Conservation (phyloP, 2,329 filamentous ascomycete species). For the Venturia oleaginea region DNA sequence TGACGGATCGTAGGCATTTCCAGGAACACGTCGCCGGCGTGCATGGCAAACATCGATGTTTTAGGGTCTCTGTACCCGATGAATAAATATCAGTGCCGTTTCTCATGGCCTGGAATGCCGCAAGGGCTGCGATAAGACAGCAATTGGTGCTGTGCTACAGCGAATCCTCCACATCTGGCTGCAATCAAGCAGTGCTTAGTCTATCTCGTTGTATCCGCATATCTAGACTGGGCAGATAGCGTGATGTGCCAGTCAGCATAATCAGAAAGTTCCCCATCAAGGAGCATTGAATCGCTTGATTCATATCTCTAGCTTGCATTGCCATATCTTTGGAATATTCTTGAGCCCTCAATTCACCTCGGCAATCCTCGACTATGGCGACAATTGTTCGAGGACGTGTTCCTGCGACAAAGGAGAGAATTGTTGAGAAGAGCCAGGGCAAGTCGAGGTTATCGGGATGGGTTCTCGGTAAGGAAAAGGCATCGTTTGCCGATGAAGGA, state of each 20-base stretch:
- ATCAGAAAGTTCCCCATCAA: background rate
- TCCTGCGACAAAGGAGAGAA: background rate
- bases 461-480: slow-evolving; percentile 18
- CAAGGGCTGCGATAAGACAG: background rate
- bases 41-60: background rate
- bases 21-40: background rate
- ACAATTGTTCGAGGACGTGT: background rate
- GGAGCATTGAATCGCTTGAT: background rate
- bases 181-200: background rate
- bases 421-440: background rate
- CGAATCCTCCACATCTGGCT: background rate
- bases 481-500: slow-evolving; percentile 17
- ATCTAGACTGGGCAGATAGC: background rate
- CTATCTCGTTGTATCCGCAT: background rate
- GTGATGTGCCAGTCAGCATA: background rate
- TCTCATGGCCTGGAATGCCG: background rate
- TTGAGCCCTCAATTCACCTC: background rate
- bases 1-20: background rate
- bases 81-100: background rate
- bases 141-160: background rate
- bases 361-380: background rate
- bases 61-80: background rate
- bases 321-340: background rate
- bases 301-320: background rate
- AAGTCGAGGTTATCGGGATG: slow-evolving; percentile 15